Evolutionary conservation across 768 basidiomycete genomes (phyloP), one percentile per base, ranked within the genome.

Genomic region (Tulasnella sp.): DNA sequence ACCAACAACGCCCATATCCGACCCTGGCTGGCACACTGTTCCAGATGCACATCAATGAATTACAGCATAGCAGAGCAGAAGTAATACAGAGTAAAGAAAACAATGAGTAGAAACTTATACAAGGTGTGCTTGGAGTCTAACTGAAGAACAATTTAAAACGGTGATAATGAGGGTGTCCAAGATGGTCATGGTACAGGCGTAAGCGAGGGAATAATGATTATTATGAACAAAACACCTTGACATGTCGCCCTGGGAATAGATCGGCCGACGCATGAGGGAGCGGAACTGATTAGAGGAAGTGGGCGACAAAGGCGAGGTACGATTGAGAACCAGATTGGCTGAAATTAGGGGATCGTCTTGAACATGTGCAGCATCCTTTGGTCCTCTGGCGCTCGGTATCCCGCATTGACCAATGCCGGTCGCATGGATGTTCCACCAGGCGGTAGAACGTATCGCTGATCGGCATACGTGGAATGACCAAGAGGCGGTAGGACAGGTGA

Each of bases 291-390:
- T n/a, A 51, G 17, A 13, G 30, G 51, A n/a, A 11, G 11, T 23
- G 19, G 23, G 26, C 19, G 29, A 3, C 24, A 29, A 51, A 51
- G 51, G 11, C 19, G 51, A 30, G 29, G 15, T 26, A 51, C 15
- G 24, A 51, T 26, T 19, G 29, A 10, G 19, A 19, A 30, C 30
- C 19, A 13, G 29, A 19, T 34, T 30, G 51, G 27, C 27, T 9
- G 34, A 51, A 30, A 26, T 29, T 51, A 51, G 30, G 51, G 51
- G 30, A 32, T 32, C 19, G 51, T 3, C 21, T 41, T 24, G 41
- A 55, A 55, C 41, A 50, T 47, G 10, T 58, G 56, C 19, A 58
- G 38, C 56, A 58, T 58, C 38, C 56, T 41, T 49, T 58, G 26
- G 45, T 58, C 56, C 38, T 58, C 56, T 26, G 56, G 19, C n/a